Evolutionary conservation across 2,329 filamentous ascomycete species (phyloP).

Genomic region (Chaetomium sp.): DNA sequence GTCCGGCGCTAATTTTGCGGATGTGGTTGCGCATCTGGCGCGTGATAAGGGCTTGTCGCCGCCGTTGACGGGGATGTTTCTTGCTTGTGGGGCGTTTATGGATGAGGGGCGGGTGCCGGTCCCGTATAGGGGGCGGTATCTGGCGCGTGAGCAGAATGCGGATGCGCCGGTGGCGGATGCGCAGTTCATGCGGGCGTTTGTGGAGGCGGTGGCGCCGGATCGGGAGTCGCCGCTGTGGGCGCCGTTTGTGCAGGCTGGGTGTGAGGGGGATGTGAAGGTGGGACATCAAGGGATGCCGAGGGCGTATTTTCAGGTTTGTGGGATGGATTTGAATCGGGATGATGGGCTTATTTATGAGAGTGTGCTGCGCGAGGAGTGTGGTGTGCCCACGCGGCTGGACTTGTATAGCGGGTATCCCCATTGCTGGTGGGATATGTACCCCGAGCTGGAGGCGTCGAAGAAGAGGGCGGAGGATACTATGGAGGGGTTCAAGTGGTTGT

Average conservation of each 20-base stretch:
- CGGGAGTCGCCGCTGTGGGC: conserved; percentile 6
- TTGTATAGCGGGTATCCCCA: conserved; percentile 15
- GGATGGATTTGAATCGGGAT: conserved; percentile 16
- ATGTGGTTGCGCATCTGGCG: conserved; percentile 26
- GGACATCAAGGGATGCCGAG: conserved; percentile 8
- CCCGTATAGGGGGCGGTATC: conserved; percentile 44
- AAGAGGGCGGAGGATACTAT: conserved; percentile 11
- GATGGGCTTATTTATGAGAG: conserved; percentile 20
- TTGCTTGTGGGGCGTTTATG: conserved; percentile 17
- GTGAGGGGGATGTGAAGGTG: not conserved
- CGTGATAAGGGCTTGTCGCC: conserved; percentile 19
- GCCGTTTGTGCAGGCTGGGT: conserved; percentile 4
- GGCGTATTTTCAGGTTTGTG: conserved; percentile 19
- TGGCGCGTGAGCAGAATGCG: conserved; percentile 48
- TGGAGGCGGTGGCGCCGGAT: not conserved
- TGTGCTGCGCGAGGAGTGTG: conserved; percentile 16
- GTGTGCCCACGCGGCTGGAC: conserved; percentile 12
- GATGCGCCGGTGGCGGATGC: conserved; percentile 41
- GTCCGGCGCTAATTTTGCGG: conserved; percentile 25
- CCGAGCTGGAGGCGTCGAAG: conserved; percentile 13
- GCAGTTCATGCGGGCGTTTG: conserved; percentile 30
- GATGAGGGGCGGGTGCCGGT: conserved; percentile 33
- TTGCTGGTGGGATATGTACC: conserved; percentile 20
- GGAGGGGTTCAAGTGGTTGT: conserved; percentile 9
- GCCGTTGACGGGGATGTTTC: conserved; percentile 26